Base-by-base conservation (phyloP, 1,139 yeast species). In the Candida tetrigidarum region DNA sequence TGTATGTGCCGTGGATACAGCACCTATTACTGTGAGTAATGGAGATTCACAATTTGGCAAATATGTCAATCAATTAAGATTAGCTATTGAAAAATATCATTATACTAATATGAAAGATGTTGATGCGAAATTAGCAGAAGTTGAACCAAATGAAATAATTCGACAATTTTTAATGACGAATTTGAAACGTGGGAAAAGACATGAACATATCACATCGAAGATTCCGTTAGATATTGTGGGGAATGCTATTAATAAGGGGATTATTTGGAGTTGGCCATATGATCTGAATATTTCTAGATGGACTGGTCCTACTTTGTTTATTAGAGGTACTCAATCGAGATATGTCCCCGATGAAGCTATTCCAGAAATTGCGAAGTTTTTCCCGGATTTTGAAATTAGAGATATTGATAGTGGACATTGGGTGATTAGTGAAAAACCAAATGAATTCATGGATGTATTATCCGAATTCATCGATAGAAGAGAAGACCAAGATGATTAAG, bases 331-430 rank as follows among this genome's bases (percentile, higher is more conserved):
- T 0, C 72, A 81, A 43, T 87, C 96, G 0, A 65, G 71, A 7
- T 92, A 90, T 61, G 84, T 92, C n/a, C 84, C 96, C 0, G 98
- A 92, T 63, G 97, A 91, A 48, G 81, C 80, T 23, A 65, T 91
- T 28, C 85, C 89, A 0, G 82, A 80, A 26, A 85, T 90, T 45
- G 96, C 95, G 1, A 69, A 71, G 46, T 87, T 80, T 57, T 93
- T 91, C 68, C 97, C 98, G 0, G 71, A 75, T 39, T 91, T 91
- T 59, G 87, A 81, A 49, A 67, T 88, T 10, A 73, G 79, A 41
- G 96, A 88, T 56, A 71, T 93, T 25, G 84, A 88, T 20, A 80
- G 91, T 2, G 97, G 97, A 1, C 99, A 93, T 64, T 93, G 97
- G 97, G 80, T 89, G 19, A 86, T 86, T 54, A 81, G 87, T 47